Conservation (phyloP, 305 asterid genomes). For the Fraxinus velutina region DNA sequence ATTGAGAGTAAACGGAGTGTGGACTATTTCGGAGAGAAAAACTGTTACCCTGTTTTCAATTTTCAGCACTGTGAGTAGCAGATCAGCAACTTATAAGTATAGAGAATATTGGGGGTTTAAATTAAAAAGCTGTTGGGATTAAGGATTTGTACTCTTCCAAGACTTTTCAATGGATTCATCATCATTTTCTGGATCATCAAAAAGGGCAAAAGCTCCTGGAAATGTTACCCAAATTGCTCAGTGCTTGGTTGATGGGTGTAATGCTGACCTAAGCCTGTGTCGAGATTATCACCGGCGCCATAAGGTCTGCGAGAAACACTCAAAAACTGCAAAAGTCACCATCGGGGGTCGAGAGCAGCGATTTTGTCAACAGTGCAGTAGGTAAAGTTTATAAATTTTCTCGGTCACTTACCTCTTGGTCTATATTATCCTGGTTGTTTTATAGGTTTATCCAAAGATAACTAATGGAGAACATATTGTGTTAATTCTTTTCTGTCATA, state of each 20-base stretch:
- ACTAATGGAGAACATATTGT: not conserved
- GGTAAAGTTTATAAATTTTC: conserved; percentile 22
- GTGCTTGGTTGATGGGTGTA: conserved; percentile 48
- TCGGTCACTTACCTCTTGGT: not conserved
- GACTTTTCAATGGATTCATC: not conserved
- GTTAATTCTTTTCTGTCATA: not conserved
- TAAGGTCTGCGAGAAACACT: conserved; percentile 51
- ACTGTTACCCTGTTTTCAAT: not conserved
- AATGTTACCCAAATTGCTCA: conserved; percentile 29
- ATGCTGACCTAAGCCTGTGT: conserved; percentile 40
- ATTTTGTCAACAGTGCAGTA: conserved; percentile 58
- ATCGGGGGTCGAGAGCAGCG: conserved; percentile 48
- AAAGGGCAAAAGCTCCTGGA: conserved; percentile 34
- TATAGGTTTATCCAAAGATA: not conserved
- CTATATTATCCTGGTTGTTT: not conserved
- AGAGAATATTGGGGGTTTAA: not conserved
- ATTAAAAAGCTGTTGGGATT: not conserved
- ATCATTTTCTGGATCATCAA: conserved; percentile 1
- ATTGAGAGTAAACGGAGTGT: not conserved
- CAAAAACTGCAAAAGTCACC: conserved; percentile 43
- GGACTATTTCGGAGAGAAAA: not conserved
- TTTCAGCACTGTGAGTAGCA: not conserved
- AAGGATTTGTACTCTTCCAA: not conserved
- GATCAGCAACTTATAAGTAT: not conserved
- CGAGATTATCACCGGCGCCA: conserved; percentile 51